These are phyloP conservation scores for Alternaria gansuensis DNA, from an alignment of 2,329 filamentous ascomycete species.

Conservation along the genomic window DNA sequence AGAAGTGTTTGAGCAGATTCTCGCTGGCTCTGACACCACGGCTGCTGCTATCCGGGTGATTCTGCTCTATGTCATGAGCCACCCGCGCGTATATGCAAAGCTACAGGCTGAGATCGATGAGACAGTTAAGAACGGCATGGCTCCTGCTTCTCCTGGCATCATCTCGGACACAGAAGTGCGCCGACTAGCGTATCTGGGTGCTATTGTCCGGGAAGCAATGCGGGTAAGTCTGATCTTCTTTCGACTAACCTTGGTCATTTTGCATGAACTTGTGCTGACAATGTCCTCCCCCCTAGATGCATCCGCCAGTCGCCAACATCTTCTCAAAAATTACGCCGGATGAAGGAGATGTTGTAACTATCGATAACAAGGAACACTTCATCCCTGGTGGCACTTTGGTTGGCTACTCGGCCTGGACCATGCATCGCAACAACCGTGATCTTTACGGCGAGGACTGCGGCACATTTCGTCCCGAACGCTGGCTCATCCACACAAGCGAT, in stretches of 20 bases:
- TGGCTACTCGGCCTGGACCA: slow-evolving; percentile 46
- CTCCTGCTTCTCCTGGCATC: slow-evolving; percentile 47
- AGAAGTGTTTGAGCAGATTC: slow-evolving; percentile 57
- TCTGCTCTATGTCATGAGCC: slow-evolving; percentile 63
- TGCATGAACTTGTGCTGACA: background rate
- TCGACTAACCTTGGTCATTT: background rate
- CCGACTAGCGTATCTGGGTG: slow-evolving; percentile 57
- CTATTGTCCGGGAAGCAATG: slow-evolving; percentile 59
- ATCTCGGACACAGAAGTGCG: slow-evolving; percentile 60
- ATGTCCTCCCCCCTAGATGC: slow-evolving; percentile 39
- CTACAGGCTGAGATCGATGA: slow-evolving; percentile 59
- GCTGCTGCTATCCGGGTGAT: slow-evolving; percentile 64
- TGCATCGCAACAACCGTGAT: slow-evolving; percentile 44
- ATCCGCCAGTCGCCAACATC: slow-evolving; percentile 53
- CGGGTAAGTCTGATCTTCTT: slow-evolving; percentile 30
- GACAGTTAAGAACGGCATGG: slow-evolving; percentile 51
- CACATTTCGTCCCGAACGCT: slow-evolving; percentile 61
- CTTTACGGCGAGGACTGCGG: slow-evolving; percentile 55
- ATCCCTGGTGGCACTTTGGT: slow-evolving; percentile 50
- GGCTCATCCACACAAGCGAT: slow-evolving; percentile 50
- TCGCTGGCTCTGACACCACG: slow-evolving; percentile 67
- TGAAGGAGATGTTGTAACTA: slow-evolving; percentile 45
- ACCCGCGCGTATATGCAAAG: slow-evolving; percentile 57
- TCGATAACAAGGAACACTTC: slow-evolving; percentile 39
- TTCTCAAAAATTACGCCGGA: slow-evolving; percentile 45